These are phyloP conservation scores for Paraphaeosphaeria minitans DNA, from an alignment of 2,329 filamentous ascomycete species.

Conservation along the genomic window DNA sequence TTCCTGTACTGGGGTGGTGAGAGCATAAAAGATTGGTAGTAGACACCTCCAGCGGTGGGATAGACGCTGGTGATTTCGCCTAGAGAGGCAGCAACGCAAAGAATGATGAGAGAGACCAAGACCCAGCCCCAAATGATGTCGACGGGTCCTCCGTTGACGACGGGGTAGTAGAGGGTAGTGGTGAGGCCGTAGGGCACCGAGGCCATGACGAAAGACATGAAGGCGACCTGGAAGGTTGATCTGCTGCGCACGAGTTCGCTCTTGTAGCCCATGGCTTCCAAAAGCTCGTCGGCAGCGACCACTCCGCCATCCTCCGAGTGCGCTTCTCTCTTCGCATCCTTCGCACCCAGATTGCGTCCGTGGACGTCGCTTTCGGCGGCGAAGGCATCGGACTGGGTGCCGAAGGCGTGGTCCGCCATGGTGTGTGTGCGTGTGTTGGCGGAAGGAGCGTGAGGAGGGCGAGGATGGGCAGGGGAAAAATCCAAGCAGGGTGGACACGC, in stretches of 20 bases:
- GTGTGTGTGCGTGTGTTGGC: slow-evolving; percentile 18
- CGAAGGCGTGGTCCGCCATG: slow-evolving; percentile 30
- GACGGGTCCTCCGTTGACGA: slow-evolving; percentile 69
- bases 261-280: slow-evolving; percentile 69
- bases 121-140: slow-evolving; percentile 77
- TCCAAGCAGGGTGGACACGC: slow-evolving; percentile 22
- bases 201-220: slow-evolving; percentile 78
- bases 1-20: slow-evolving; percentile 65
- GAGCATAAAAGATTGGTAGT: slow-evolving; percentile 80
- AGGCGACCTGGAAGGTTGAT: slow-evolving; percentile 71
- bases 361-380: slow-evolving; percentile 38
- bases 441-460: slow-evolving; percentile 11
- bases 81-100: slow-evolving; percentile 70
- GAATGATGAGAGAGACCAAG: slow-evolving; percentile 69
- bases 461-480: slow-evolving; percentile 1
- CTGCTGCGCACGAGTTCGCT: slow-evolving; percentile 68
- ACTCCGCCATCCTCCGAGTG: slow-evolving; percentile 27
- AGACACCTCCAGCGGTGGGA: slow-evolving; percentile 77
- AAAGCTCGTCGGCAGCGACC: slow-evolving; percentile 63
- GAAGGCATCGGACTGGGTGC: slow-evolving; percentile 43
- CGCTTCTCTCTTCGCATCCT: slow-evolving; percentile 27
- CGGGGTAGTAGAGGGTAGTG: slow-evolving; percentile 71
- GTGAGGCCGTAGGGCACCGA: slow-evolving; percentile 76
- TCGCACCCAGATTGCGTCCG: slow-evolving; percentile 26
- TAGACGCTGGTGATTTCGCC: slow-evolving; percentile 78